Evolutionary conservation across 1,139 yeast genomes (phyloP).

Genomic region (Hansenula lynferdii): DNA sequence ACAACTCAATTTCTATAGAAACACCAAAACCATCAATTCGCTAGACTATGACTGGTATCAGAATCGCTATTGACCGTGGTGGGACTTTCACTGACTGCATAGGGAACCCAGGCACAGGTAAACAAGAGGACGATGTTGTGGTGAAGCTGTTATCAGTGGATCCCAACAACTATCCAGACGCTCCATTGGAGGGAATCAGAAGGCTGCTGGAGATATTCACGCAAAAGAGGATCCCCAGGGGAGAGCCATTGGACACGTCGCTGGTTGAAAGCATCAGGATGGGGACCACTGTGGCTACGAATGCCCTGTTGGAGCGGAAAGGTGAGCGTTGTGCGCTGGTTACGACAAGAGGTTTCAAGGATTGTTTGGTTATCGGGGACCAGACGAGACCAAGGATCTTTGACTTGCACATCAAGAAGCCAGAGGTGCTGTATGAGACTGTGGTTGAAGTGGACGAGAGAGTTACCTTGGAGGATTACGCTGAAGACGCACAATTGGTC

Average conservation of each 20-base stretch:
- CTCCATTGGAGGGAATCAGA: slow-evolving; percentile 88
- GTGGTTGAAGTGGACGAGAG: slow-evolving; percentile 71
- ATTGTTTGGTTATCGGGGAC: slow-evolving; percentile 61
- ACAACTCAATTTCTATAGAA: too few species aligned
- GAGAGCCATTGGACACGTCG: slow-evolving; percentile 39
- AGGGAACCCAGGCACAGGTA: slow-evolving; percentile 29
- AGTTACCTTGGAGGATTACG: slow-evolving; percentile 62
- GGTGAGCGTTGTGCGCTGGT: slow-evolving; percentile 61
- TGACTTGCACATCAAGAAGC: slow-evolving; percentile 47
- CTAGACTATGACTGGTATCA: slow-evolving; percentile 11
- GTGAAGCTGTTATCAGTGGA: slow-evolving; percentile 79
- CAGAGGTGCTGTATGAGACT: slow-evolving; percentile 53
- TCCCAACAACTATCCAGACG: slow-evolving; percentile 80
- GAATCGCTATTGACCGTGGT: slow-evolving; percentile 52
- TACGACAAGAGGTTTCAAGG: slow-evolving; percentile 64
- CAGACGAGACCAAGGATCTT: slow-evolving; percentile 65
- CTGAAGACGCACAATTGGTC: slow-evolving; percentile 46
- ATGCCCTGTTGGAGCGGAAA: slow-evolving; percentile 63
- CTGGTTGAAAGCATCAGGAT: slow-evolving; percentile 56
- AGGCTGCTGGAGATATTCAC: slow-evolving; percentile 61
- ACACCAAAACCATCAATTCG: neutral
- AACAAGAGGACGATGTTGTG: slow-evolving; percentile 41
- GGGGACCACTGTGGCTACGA: slow-evolving; percentile 82
- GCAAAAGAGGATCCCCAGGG: slow-evolving; percentile 46
- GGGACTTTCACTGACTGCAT: slow-evolving; percentile 88